These are phyloP conservation scores for Ceraceosorus guamensis DNA, from an alignment of 1,284 basidiomycete species.

Conservation along the genomic window DNA sequence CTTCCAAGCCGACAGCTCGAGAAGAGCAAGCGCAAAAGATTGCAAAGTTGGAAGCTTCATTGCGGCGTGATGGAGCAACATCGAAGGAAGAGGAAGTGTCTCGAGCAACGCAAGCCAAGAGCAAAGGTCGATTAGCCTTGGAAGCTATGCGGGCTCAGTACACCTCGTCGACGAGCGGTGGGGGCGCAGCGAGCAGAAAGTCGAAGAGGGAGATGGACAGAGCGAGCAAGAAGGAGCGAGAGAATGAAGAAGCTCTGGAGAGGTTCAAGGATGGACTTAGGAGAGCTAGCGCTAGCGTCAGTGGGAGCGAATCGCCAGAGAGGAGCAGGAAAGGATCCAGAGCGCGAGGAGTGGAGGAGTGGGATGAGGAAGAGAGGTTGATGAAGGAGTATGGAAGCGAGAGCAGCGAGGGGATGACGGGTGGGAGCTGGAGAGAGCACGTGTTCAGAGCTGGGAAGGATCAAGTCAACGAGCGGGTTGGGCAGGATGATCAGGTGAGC, in stretches of 20 bases:
- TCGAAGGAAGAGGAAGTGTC: slow-evolving; percentile 6
- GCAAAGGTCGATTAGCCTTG: slow-evolving; percentile 10
- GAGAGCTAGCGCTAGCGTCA: neutral
- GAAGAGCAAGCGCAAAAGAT: slow-evolving; percentile 3
- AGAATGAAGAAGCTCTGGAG: neutral
- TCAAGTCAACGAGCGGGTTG: slow-evolving; percentile 14
- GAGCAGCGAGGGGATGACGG: slow-evolving; percentile 4
- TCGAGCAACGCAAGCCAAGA: slow-evolving; percentile 6
- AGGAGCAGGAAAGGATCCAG: too few relatives aligned
- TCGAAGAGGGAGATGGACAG: neutral
- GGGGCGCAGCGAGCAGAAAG: slow-evolving; percentile 23
- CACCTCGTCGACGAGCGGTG: slow-evolving; percentile 5
- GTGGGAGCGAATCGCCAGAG: slow-evolving; percentile 1
- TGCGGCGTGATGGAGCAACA: slow-evolving; percentile 9
- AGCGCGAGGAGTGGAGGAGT: too few relatives aligned
- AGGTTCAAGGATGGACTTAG: neutral
- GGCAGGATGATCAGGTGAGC: slow-evolving; percentile 17
- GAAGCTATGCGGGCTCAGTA: slow-evolving; percentile 13
- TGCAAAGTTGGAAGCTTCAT: slow-evolving; percentile 10
- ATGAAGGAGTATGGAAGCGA: slow-evolving; percentile 6
- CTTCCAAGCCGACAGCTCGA: neutral
- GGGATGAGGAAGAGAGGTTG: neutral
- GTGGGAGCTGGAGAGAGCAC: neutral
- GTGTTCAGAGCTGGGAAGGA: slow-evolving; percentile 41
- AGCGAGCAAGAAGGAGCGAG: slow-evolving; percentile 2